Conservation (phyloP, 208 protist genomes). For the Wallacemonas sp. region DNA sequence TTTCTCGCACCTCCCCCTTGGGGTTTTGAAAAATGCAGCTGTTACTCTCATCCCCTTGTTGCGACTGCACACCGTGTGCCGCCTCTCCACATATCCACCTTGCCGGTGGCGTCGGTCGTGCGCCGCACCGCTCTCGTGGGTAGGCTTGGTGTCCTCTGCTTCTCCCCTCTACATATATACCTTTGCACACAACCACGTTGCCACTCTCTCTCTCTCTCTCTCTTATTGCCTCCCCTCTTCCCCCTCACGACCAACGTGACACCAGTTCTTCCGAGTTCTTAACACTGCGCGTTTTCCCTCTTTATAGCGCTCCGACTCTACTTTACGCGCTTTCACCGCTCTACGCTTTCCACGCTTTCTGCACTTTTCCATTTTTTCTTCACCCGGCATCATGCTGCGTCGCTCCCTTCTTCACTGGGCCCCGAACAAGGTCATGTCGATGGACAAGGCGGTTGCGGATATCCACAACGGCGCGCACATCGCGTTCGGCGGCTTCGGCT, state of each 20-base stretch:
- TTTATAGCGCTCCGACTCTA: not conserved
- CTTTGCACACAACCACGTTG: conserved; percentile 3
- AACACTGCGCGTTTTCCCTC: conserved; percentile 9
- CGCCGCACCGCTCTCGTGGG: too few relatives aligned
- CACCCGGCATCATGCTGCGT: conserved; percentile 47
- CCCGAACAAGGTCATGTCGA: conserved; percentile 73
- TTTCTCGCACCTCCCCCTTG: too few relatives aligned
- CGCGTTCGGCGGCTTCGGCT: conserved; percentile 96
- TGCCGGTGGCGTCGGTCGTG: too few relatives aligned
- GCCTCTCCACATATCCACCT: too few relatives aligned
- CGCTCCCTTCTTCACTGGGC: conserved; percentile 40
- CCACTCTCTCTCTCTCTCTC: not conserved
- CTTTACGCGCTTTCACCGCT: not conserved
- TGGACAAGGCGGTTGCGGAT: conserved; percentile 74
- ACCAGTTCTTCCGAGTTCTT: not conserved
- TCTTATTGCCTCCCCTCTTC: conserved; percentile 8
- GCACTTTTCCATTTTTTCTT: not conserved
- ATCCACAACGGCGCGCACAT: conserved; percentile 60
- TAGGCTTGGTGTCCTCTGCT: not conserved
- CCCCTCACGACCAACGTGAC: not conserved
- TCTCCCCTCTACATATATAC: not conserved
- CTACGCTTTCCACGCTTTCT: not conserved
- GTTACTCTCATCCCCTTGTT: too few relatives aligned
- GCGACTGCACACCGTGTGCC: too few relatives aligned
- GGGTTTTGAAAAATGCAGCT: too few relatives aligned